phyloP scores from a whole-genome alignment of 2,329 filamentous ascomycete species.

The Juglanconis oblonga region DNA sequence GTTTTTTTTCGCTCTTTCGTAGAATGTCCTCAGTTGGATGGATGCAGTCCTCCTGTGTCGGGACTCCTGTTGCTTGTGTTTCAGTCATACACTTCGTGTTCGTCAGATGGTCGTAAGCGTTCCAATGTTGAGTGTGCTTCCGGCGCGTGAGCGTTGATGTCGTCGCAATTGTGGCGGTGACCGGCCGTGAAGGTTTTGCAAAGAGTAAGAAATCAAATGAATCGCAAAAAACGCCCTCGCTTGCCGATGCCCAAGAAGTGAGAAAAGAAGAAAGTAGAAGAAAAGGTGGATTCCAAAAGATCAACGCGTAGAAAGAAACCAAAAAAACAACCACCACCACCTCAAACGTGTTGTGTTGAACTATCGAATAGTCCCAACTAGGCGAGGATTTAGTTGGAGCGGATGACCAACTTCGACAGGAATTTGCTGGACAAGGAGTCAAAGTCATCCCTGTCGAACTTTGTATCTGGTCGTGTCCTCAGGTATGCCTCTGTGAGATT shows the following conservation, averaged over 20 bases:
- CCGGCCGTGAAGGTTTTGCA: conserved; percentile 21
- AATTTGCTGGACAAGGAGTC: conserved; percentile 97
- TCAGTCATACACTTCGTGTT: conserved; percentile 36
- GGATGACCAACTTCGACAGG: conserved; percentile 91
- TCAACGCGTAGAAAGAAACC: conserved; percentile 14
- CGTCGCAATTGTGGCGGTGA: conserved; percentile 23
- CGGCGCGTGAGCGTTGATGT: conserved; percentile 21
- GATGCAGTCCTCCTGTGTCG: not conserved
- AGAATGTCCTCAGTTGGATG: too few species aligned
- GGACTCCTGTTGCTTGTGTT: conserved; percentile 4
- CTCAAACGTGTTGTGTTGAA: not conserved
- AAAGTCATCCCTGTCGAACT: conserved; percentile 89
- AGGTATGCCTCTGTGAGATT: conserved; percentile 74
- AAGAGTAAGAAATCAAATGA: conserved; percentile 10
- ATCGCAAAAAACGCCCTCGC: conserved; percentile 27
- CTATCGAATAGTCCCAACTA: not conserved
- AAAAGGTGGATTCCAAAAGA: too few species aligned
- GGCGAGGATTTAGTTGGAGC: conserved; percentile 65
- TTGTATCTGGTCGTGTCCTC: conserved; percentile 71
- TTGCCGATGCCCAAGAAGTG: conserved; percentile 23
- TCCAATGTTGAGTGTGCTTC: conserved; percentile 13
- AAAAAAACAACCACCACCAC: conserved; percentile 23
- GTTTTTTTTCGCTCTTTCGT: not conserved
- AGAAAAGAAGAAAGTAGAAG: conserved; percentile 1
- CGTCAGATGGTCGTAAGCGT: conserved; percentile 24